Evolutionary conservation across 805 yeast genomes (phyloP).

Genomic region (Spathaspora girioi): DNA sequence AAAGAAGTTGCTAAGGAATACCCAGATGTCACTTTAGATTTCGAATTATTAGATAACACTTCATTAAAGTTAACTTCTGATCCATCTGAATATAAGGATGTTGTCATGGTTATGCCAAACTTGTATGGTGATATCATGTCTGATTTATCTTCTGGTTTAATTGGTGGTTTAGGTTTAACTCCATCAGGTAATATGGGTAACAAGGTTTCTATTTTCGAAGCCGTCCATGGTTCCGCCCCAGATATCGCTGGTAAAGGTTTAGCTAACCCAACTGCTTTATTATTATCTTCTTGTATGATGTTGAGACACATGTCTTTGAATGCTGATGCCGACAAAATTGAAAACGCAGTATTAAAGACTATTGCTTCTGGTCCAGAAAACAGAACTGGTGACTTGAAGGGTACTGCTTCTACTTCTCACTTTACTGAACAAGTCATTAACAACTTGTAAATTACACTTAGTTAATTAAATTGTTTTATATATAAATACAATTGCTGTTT

Average conservation of each 20-base stretch:
- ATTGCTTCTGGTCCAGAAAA: slow-evolving; percentile 94
- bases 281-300: slow-evolving; percentile 97
- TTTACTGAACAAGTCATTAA: slow-evolving; percentile 90
- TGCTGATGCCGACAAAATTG: slow-evolving; percentile 78
- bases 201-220: slow-evolving; percentile 96
- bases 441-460: slow-evolving; percentile 47
- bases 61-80: slow-evolving; percentile 86
- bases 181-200: slow-evolving; percentile 99
- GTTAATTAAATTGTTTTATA: neutral
- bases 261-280: slow-evolving; percentile 98
- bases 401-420: slow-evolving; percentile 81
- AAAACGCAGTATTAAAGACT: slow-evolving; percentile 80
- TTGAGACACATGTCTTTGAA: slow-evolving; percentile 95
- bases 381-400: slow-evolving; percentile 96
- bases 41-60: slow-evolving; percentile 93
- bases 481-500: neutral
- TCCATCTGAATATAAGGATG: slow-evolving; percentile 81
- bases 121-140: slow-evolving; percentile 99
- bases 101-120: slow-evolving; percentile 98
- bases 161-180: slow-evolving; percentile 98
- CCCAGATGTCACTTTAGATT: slow-evolving; percentile 81
- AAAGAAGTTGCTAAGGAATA: slow-evolving; percentile 85
- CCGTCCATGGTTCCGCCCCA: slow-evolving; percentile 99
- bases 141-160: slow-evolving; percentile 94
- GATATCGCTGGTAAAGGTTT: slow-evolving; percentile 98